Evolutionary conservation across 2,329 filamentous ascomycete species (phyloP).

Genomic region (Uncinocarpus reesii): DNA sequence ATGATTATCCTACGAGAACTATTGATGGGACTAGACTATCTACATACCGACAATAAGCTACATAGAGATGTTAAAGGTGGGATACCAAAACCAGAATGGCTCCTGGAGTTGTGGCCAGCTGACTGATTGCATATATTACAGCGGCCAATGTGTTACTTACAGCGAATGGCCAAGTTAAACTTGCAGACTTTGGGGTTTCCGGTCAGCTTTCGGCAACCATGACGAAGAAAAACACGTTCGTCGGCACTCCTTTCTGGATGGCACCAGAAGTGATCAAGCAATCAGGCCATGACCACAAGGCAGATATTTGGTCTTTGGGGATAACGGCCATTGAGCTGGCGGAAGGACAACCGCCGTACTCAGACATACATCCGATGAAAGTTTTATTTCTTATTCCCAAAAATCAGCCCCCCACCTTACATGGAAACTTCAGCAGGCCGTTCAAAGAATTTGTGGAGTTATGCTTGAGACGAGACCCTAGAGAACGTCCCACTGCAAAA

Average conservation of each 20-base stretch:
- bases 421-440: slow-evolving; percentile 68
- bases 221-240: slow-evolving; percentile 99
- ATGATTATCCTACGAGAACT: slow-evolving; percentile 89
- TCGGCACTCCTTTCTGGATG: slow-evolving; percentile 99
- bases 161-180: slow-evolving; percentile 86
- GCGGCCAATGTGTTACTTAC: slow-evolving; percentile 87
- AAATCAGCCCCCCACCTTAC: slow-evolving; percentile 72
- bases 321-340: slow-evolving; percentile 90
- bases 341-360: slow-evolving; percentile 84
- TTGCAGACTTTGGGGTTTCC: slow-evolving; percentile 94
- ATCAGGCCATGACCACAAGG: slow-evolving; percentile 94
- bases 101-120: neutral
- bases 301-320: slow-evolving; percentile 93
- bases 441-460: slow-evolving; percentile 79
- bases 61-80: slow-evolving; percentile 91
- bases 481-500: slow-evolving; percentile 73
- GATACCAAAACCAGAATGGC: neutral
- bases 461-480: slow-evolving; percentile 80
- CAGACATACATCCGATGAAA: slow-evolving; percentile 97
- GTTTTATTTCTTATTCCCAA: slow-evolving; percentile 94
- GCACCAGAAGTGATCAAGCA: slow-evolving; percentile 98
- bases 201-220: slow-evolving; percentile 94
- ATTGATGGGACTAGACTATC: slow-evolving; percentile 78
- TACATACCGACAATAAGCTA: slow-evolving; percentile 90
- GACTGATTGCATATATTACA: slow-evolving; percentile 28